Base-by-base conservation (phyloP, 2,329 filamentous ascomycete species). In the Ascochyta clinopodiicola region DNA sequence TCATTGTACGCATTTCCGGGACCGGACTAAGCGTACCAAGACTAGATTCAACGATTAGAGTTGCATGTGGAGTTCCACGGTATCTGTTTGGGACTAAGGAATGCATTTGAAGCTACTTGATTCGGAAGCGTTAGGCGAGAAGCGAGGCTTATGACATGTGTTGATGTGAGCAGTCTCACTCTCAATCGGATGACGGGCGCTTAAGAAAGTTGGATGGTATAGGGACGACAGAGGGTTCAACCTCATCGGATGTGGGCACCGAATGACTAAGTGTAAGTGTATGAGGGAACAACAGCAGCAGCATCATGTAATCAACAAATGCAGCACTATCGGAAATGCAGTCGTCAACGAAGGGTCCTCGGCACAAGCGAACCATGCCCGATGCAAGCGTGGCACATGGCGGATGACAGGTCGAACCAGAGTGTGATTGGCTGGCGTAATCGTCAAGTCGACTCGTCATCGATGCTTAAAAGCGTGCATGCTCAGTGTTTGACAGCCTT, bases 11-110 rank as follows among this genome's bases (percentile, higher is more conserved):
- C 52, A 46, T 52, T 43, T 59, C 43, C 40, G 45, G 51, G 51
- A 48, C 47, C 29, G 56, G 42, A 44, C 46, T 44, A 53, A 45
- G 49, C 44, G 39, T 29, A 45, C 24, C n/a, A 55, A 61, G 45
- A 48, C 56, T 54, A 57, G 52, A 57, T 47, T 51, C 54, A 49
- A 36, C 45, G 42, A 27, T 15, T 37, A 60, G 27, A 48, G 32
- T 66, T 67, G 63, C 58, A 60, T 62, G 60, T 43, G 59, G 64
- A 57, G 61, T 71, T 64, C 31, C 53, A 57, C 47, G 59, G 57
- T 61, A 56, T 54, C 19, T 42, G 22, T 60, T 44, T 43, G 42
- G 35, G 37, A 29, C 51, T 44, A 59, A 55, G 57, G 42, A 44
- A 50, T 36, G 34, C 37, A 35, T 43, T 32, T 12, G 13, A 43